Conservation (phyloP, 2,329 filamentous ascomycete species). For the Exophiala spinifera region DNA sequence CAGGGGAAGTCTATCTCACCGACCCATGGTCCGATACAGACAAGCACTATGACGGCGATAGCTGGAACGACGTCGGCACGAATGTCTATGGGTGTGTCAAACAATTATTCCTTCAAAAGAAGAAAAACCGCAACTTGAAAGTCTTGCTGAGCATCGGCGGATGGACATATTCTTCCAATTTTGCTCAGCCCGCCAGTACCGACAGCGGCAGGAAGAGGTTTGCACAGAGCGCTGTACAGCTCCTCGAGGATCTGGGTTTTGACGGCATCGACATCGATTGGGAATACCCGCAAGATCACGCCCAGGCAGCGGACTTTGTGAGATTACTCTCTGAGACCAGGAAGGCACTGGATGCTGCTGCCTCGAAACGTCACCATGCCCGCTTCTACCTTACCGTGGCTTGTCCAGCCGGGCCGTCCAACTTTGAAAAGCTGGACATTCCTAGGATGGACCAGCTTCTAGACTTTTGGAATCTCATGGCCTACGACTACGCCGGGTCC, state of each 20-base stretch:
- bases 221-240: constrained; percentile 66
- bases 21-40: constrained; percentile 67
- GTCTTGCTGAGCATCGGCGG: constrained; percentile 79
- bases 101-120: constrained; percentile 73
- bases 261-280: constrained; percentile 50
- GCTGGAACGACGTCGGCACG: constrained; percentile 62
- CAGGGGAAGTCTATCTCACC: constrained; percentile 73
- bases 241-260: constrained; percentile 79
- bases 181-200: constrained; percentile 62
- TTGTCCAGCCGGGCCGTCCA: constrained; percentile 51
- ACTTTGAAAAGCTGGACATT: constrained; percentile 63
- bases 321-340: constrained; percentile 43
- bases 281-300: constrained; percentile 45
- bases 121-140: constrained; percentile 72
- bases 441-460: constrained; percentile 62
- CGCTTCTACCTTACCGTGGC: constrained; percentile 28
- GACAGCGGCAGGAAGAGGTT: constrained; percentile 62
- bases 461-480: constrained; percentile 81
- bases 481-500: constrained; percentile 81
- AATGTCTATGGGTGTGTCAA: constrained; percentile 77
- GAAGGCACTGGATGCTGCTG: constrained; percentile 31
- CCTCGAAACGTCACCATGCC: constrained; percentile 19
- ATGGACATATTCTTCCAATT: constrained; percentile 77
- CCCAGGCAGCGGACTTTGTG: constrained; percentile 44
- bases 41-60: constrained; percentile 67